These are phyloP conservation scores for Astrothelium macrocarpum DNA, from an alignment of 495 filamentous ascomycete species.

Conservation along the genomic window DNA sequence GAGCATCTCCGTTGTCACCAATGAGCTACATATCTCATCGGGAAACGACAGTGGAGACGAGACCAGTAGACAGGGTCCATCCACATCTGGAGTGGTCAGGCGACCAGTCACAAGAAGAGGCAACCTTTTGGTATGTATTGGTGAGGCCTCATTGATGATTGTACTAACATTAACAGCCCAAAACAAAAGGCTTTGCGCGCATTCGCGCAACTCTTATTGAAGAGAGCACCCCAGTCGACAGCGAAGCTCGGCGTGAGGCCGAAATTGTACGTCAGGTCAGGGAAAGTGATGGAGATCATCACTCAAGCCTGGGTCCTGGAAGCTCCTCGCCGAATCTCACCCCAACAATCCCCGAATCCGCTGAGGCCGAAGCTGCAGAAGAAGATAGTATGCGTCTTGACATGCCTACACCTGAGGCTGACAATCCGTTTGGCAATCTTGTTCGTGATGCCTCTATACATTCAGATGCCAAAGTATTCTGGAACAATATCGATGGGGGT, in stretches of 20 bases:
- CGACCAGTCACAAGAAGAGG: slow-evolving; percentile 74
- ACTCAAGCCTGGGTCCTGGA: slow-evolving; percentile 37
- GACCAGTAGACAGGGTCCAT: slow-evolving; percentile 35
- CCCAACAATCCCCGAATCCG: slow-evolving; percentile 30
- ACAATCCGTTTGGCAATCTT: slow-evolving; percentile 45
- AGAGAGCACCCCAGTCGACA: slow-evolving; percentile 77
- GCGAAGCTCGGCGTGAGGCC: slow-evolving; percentile 81
- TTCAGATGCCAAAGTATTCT: slow-evolving; percentile 63
- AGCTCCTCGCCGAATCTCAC: slow-evolving; percentile 33
- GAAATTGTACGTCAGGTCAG: slow-evolving; percentile 91
- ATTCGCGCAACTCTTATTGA: slow-evolving; percentile 83
- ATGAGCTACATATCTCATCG: slow-evolving; percentile 77
- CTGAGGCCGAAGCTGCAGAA: slow-evolving; percentile 49
- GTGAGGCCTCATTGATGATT: neutral
- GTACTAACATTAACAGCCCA: slow-evolving; percentile 48
- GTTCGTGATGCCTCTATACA: slow-evolving; percentile 52
- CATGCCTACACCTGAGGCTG: slow-evolving; percentile 25
- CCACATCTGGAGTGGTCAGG: slow-evolving; percentile 50
- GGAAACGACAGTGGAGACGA: slow-evolving; percentile 69
- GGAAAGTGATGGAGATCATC: slow-evolving; percentile 46
- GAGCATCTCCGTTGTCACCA: slow-evolving; percentile 77
- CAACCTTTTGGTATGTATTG: slow-evolving; percentile 64
- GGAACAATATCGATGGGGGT: slow-evolving; percentile 62
- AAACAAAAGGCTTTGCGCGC: slow-evolving; percentile 88
- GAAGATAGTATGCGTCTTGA: slow-evolving; percentile 52